Conservation (phyloP, 2,329 filamentous ascomycete species). For the Penicillium frequentans region DNA sequence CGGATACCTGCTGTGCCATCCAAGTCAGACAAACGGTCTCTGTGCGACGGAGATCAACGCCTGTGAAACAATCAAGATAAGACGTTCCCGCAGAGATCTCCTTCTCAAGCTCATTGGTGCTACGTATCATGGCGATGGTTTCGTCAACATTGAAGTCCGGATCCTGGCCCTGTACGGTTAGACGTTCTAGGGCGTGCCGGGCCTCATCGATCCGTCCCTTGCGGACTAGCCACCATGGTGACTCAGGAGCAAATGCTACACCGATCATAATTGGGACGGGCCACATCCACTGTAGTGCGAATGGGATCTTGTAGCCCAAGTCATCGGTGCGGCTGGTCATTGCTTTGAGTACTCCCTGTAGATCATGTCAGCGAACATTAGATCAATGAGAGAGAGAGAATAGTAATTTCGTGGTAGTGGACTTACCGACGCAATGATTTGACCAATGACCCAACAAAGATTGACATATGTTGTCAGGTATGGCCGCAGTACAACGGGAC, state of each 20-base stretch:
- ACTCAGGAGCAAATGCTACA: constrained; percentile 41
- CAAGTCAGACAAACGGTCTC: constrained; percentile 8
- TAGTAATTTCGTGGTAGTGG: background rate
- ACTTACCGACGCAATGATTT: constrained; percentile 40
- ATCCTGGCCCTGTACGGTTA: constrained; percentile 49
- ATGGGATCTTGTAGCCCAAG: constrained; percentile 53
- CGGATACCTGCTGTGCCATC: constrained; percentile 30
- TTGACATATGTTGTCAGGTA: constrained; percentile 24
- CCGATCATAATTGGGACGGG: constrained; percentile 47
- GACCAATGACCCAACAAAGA: constrained; percentile 45
- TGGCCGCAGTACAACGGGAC: constrained; percentile 7
- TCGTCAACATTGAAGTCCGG: constrained; percentile 65
- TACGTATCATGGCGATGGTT: constrained; percentile 9
- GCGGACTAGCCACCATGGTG: constrained; percentile 39
- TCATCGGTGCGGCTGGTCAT: constrained; percentile 34
- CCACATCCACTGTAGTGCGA: constrained; percentile 52
- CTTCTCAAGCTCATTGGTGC: constrained; percentile 9
- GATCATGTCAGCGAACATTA: background rate
- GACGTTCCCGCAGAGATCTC: background rate
- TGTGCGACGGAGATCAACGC: constrained; percentile 5
- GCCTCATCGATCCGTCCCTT: constrained; percentile 44
- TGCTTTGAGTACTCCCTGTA: constrained; percentile 7
- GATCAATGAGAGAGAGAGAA: background rate
- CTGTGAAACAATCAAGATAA: constrained; percentile 9
- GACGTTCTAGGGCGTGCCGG: constrained; percentile 36